A percentile compares a stretch with the other conserved stretches of the same genome.
These are phyloP conservation scores for Lithocarpus polystachyus DNA, from an alignment of 306 rosid genomes.

Conservation along the genomic window DNA sequence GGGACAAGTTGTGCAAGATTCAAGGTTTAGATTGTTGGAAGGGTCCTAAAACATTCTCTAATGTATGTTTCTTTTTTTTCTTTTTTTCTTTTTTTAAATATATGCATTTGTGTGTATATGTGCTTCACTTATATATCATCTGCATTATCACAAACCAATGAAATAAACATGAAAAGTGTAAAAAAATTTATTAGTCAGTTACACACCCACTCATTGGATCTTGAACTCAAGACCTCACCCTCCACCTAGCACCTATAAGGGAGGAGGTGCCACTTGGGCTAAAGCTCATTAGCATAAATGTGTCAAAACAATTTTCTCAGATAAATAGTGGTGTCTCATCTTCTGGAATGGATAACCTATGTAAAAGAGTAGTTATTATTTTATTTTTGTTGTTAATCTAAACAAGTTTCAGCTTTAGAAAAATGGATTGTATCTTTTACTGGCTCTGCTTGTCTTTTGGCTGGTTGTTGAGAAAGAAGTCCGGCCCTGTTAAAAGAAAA, in stretches of 20 bases:
- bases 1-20: neutral
- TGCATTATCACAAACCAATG: neutral
- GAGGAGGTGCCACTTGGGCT: no score
- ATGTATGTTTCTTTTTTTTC: neutral
- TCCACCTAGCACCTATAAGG: no score
- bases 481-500: neutral
- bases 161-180: neutral
- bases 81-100: neutral
- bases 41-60: neutral
- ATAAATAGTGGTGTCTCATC: neutral
- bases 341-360: neutral
- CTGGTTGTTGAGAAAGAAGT: neutral
- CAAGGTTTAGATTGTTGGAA: slow-evolving; percentile 3
- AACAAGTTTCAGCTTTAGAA: neutral
- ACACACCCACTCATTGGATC: no score
- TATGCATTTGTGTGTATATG: neutral
- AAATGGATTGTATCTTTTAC: neutral
- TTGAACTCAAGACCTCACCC: no score
- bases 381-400: neutral
- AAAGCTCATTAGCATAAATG: no score
- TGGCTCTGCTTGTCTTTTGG: neutral
- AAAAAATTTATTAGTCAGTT: no score
- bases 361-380: neutral
- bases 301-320: neutral
- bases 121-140: neutral